Evolutionary conservation across 805 yeast genomes (phyloP), one percentile per base, ranked within the genome.

Genomic region (Pichia sporocuriosa): DNA sequence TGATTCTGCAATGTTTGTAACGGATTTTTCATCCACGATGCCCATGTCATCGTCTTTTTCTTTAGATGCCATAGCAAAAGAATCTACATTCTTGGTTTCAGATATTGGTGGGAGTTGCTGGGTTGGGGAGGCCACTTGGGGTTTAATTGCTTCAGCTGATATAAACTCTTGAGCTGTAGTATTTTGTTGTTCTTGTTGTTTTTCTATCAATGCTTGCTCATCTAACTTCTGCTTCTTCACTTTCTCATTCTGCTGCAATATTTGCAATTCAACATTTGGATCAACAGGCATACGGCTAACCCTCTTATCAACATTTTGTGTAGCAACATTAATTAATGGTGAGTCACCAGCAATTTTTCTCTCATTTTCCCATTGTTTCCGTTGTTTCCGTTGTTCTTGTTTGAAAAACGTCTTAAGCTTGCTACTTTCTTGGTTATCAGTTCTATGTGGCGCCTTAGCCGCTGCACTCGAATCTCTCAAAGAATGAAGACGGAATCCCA

Each of bases 401-500:
- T 53, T 49, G 13, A 50, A 40, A 39, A 49, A 39, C 26, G 54
- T 59, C 35, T 48, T 46, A 9, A 47, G 33, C 34, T 47, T 40
- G 15, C 25, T 39, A 4, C 32, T 21, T 7, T 45, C 51, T 37
- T 38, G 35, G 1, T 32, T 26, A 19, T 34, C 39, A 2, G 17
- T 9, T 6, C 22, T 33, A 37, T 47, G 52, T 27, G 50, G n/a
- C n/a, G n/a, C n/a, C n/a, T n/a, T 35, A 7, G 24, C 6, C 6
- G 35, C 10, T 6, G 36, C 22, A 32, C 50, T 46, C 9, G 43
- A 32, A 22, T 51, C 58, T 35, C 65, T 50, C 32, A 62, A 31
- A 6, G 63, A 58, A 36, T 62, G 59, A 6, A 56, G 47, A 13
- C 45, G 48, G 37, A 63, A 61, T 10, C 62, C 63, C 5, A 50